These are phyloP conservation scores for Amylocystis lapponica DNA, from an alignment of 768 basidiomycete species.

Conservation along the genomic window DNA sequence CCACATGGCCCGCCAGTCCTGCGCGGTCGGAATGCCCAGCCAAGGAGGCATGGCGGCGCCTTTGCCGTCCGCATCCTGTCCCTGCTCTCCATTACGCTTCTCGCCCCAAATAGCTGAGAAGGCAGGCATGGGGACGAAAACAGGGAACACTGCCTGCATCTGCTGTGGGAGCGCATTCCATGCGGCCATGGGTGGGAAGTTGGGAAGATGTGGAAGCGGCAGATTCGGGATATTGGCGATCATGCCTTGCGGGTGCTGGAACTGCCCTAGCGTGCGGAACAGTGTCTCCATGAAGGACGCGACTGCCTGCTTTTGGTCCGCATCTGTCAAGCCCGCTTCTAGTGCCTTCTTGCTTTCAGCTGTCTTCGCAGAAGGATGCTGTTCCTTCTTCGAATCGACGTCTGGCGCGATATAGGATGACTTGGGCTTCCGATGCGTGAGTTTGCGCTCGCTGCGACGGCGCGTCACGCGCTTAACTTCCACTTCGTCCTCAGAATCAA, in stretches of 20 bases:
- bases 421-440: conserved; percentile 5
- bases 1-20: conserved; percentile 66
- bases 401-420: conserved; percentile 4
- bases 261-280: conserved; percentile 62
- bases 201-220: conserved; percentile 29
- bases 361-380: not conserved
- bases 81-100: conserved; percentile 25
- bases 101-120: conserved; percentile 60
- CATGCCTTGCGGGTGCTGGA: conserved; percentile 54
- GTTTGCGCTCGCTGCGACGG: conserved; percentile 7
- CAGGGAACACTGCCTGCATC: conserved; percentile 76
- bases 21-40: conserved; percentile 25
- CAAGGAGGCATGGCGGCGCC: conserved; percentile 28
- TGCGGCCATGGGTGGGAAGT: conserved; percentile 47
- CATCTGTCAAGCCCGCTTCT: conserved; percentile 21
- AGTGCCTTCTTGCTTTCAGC: conserved; percentile 17
- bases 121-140: conserved; percentile 65
- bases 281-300: conserved; percentile 63
- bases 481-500: conserved; percentile 44
- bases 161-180: conserved; percentile 50
- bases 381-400: not conserved
- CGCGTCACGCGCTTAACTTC: conserved; percentile 7
- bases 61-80: conserved; percentile 20
- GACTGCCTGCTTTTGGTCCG: conserved; percentile 27
- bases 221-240: conserved; percentile 47